Evolutionary conservation across 2,329 filamentous ascomycete species (phyloP).

Genomic region (Trichoderma atroviride): DNA sequence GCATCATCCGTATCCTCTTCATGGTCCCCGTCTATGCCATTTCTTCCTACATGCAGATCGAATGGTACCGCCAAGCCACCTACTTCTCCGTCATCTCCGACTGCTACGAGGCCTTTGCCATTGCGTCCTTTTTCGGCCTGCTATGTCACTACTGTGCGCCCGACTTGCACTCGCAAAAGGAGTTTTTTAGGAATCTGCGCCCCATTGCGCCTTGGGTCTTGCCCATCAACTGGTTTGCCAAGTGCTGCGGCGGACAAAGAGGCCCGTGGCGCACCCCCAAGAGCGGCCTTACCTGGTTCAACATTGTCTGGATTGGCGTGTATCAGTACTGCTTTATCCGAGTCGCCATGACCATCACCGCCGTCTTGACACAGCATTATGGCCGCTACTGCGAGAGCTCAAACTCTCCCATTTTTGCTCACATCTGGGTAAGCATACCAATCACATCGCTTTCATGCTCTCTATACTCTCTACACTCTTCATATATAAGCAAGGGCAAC

Average conservation of each 20-base stretch:
- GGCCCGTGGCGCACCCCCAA: slow-evolving; percentile 73
- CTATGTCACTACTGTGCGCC: slow-evolving; percentile 80
- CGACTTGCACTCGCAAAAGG: slow-evolving; percentile 77
- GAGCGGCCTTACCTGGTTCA: slow-evolving; percentile 88
- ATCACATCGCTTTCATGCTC: background rate
- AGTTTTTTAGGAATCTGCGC: slow-evolving; percentile 71
- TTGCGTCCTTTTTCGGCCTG: slow-evolving; percentile 82
- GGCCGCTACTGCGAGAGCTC: slow-evolving; percentile 78
- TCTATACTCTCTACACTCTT: too few relatives aligned
- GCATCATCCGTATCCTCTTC: slow-evolving; percentile 84
- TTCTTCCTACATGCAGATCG: slow-evolving; percentile 72
- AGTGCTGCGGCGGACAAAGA: slow-evolving; percentile 68
- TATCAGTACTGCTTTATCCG: slow-evolving; percentile 87
- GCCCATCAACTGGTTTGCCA: slow-evolving; percentile 71
- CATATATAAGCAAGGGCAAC: background rate
- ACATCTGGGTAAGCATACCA: slow-evolving; percentile 69
- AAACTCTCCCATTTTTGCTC: slow-evolving; percentile 75
- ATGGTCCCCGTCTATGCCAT: slow-evolving; percentile 83
- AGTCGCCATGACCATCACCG: slow-evolving; percentile 76
- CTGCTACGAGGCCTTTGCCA: slow-evolving; percentile 88
- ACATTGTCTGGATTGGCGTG: slow-evolving; percentile 78
- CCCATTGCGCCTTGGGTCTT: slow-evolving; percentile 73
- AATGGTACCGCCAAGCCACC: slow-evolving; percentile 74
- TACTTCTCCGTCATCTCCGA: slow-evolving; percentile 82
- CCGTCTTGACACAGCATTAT: slow-evolving; percentile 71